These are phyloP conservation scores for Amphibolis antarctica DNA, from an alignment of 106 monocot genomes.

Conservation along the genomic window DNA sequence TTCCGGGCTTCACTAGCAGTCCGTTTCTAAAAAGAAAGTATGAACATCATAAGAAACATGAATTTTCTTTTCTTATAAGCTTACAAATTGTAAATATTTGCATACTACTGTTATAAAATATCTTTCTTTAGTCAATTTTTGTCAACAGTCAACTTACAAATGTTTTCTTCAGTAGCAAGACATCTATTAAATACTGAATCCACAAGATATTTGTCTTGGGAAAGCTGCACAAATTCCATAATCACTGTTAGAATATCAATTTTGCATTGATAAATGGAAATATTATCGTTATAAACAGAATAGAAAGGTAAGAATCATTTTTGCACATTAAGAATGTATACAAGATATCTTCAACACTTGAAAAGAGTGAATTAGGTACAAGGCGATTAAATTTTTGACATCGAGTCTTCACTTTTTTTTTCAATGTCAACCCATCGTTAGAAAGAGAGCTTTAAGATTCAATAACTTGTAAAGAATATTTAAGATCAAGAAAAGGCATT, in stretches of 20 bases:
- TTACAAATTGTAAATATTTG: no score
- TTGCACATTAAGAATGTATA: no score
- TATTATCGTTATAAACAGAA: neutral
- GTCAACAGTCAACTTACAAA: conserved; percentile 55
- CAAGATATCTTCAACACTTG: no score
- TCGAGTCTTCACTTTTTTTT: no score
- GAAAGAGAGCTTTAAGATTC: no score
- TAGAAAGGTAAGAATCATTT: no score
- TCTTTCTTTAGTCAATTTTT: neutral
- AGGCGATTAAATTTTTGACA: no score
- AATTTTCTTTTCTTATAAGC: neutral
- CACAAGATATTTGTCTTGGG: conserved; percentile 90
- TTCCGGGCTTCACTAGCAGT: conserved; percentile 55
- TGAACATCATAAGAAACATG: neutral
- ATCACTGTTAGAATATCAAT: neutral
- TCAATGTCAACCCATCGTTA: no score
- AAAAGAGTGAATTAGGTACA: no score
- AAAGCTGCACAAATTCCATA: conserved; percentile 40
- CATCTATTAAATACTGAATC: conserved; percentile 75
- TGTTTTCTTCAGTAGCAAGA: conserved; percentile 71
- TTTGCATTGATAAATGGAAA: neutral
- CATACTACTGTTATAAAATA: neutral
- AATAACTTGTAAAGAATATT: no score
- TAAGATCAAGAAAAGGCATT: no score
- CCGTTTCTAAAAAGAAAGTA: conserved; percentile 35